These are phyloP conservation scores for Persicaria tinctoria DNA, from an alignment of 148 eudicot species.

Conservation along the genomic window DNA sequence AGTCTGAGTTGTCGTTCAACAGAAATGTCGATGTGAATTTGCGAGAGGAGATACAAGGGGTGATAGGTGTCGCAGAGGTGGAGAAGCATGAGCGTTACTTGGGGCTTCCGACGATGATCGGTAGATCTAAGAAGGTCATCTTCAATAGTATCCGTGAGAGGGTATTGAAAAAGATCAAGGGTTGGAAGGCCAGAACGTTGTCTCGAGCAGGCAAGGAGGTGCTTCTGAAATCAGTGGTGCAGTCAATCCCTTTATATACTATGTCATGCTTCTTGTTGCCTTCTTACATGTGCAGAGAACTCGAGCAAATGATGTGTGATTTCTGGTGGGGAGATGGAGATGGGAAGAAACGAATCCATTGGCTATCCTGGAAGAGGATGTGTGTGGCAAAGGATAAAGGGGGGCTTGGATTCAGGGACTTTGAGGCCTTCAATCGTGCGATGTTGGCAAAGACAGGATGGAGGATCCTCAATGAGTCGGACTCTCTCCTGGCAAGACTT, in stretches of 20 bases:
- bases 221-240: not conserved
- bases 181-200: not conserved
- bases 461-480: no score
- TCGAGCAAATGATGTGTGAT: no score
- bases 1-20: constrained; percentile 4
- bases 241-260: not conserved
- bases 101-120: not conserved
- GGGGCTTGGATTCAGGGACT: no score
- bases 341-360: no score
- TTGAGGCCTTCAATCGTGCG: no score
- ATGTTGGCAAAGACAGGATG: no score
- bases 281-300: no score
- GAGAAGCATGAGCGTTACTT: not conserved
- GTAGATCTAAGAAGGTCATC: not conserved
- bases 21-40: not conserved
- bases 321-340: no score
- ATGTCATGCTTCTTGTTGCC: no score
- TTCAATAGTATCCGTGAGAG: not conserved
- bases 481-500: no score
- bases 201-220: not conserved
- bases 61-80: not conserved
- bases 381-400: no score
- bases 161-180: not conserved
- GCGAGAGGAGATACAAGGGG: not conserved
- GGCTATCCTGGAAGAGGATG: no score